Conservation (phyloP, 2,329 filamentous ascomycete species). For the Nigrospora sphaerica region DNA sequence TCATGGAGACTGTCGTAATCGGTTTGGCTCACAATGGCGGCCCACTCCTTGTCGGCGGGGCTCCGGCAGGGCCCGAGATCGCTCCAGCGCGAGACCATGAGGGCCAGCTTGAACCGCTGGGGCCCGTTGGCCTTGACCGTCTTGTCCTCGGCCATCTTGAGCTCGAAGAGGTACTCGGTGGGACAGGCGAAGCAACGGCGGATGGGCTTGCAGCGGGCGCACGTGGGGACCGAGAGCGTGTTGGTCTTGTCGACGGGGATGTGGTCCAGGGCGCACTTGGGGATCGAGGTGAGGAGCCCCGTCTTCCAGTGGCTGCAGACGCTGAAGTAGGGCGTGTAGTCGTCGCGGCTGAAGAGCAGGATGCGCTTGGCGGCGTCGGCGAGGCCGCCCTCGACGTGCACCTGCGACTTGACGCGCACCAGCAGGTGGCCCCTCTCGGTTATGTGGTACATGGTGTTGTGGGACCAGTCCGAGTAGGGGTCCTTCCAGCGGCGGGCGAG, state of each 20-base stretch:
- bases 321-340: conserved; percentile 1
- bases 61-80: not conserved
- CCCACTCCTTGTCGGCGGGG: not conserved
- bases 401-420: not conserved
- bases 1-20: not conserved
- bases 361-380: not conserved
- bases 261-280: conserved; percentile 1
- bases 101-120: not conserved
- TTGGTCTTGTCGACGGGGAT: not conserved
- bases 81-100: not conserved
- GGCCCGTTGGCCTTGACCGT: not conserved
- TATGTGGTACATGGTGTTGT: not conserved
- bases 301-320: conserved; percentile 1
- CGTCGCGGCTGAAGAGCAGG: not conserved
- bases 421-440: not conserved
- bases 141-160: conserved; percentile 1
- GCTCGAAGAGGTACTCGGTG: conserved; percentile 1
- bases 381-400: not conserved
- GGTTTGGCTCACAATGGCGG: not conserved
- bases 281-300: not conserved
- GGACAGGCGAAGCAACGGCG: not conserved
- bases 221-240: not conserved
- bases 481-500: not conserved
- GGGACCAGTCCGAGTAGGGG: not conserved
- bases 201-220: not conserved